Base-by-base conservation (phyloP, 176 grass and related monocot genomes). In the Eragrostis curvula region DNA sequence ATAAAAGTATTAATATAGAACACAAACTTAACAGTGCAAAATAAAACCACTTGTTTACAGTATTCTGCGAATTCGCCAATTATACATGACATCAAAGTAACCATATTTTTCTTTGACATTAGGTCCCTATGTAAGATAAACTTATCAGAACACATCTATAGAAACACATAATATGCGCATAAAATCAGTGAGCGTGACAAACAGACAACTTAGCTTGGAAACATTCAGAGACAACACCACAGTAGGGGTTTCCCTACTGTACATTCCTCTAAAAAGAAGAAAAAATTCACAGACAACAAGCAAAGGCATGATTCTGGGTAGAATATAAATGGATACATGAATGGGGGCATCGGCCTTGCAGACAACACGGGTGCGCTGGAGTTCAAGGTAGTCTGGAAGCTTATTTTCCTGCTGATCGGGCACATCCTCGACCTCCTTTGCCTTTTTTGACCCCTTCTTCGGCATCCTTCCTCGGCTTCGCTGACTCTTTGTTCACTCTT, bases 271-370 rank as follows among this genome's bases (percentile, higher is more conserved):
- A 36, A 36, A 36, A 36, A 36, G 32, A 36, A 36, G 32, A 64
- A 32, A 63, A 13, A 32, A 64, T 16, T 32, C 30, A 32, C 27
- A 64, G 60, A 25, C 12, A 62, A 28, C 59, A 49, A 60, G 41
- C 16, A 5, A 45, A 74, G 0, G 53, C 80, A 20, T 24, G 65
- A 43, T n/a, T n/a, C n/a, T n/a, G 46, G 14, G 25, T 36, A 42
- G 83, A 24, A n/a, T 39, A 55, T 52, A 68, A 77, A 48, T 69
- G 8, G 3, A 67, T 93, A 95, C 92, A 89, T 95, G 79, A 67
- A 79, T 88, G 6, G 96, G 92, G 18, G 92, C 96, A 80, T 93
- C 90, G 7, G 78, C 66, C 11, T 86, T 98, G 90, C 96, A 98
- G 25, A 90, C 20, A 28, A 91, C 96, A 45, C 90, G 92, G 3